Percentiles rank a stretch among this genome's conserved stretches.
Evolutionary conservation across 768 basidiomycete genomes (phyloP).

Genomic region (Suillus subalutaceus): DNA sequence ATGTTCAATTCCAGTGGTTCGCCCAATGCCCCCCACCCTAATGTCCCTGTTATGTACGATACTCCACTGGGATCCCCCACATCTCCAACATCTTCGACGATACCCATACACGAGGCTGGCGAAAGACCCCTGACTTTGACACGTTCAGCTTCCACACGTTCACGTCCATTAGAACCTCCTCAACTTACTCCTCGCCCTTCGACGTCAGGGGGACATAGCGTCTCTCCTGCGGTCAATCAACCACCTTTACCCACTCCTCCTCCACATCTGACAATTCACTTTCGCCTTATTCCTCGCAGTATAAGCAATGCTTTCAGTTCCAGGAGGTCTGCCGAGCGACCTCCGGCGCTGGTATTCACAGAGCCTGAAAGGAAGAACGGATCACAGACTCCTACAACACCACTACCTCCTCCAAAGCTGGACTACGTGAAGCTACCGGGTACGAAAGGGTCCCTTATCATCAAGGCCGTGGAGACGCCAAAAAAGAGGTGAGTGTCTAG

Average conservation of each 20-base stretch:
- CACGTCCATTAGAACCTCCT: constrained; percentile 19
- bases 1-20: constrained; percentile 36
- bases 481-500: constrained; percentile 72
- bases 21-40: constrained; percentile 30
- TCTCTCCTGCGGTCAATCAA: constrained; percentile 24
- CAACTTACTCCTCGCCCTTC: constrained; percentile 33
- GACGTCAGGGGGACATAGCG: constrained; percentile 33
- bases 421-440: constrained; percentile 93
- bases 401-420: constrained; percentile 75
- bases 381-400: constrained; percentile 35
- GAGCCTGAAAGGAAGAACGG: constrained; percentile 45
- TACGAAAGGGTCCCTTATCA: constrained; percentile 80
- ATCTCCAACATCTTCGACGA: constrained; percentile 21
- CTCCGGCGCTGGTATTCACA: constrained; percentile 37
- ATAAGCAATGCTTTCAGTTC: constrained; percentile 63
- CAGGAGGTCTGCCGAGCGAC: constrained; percentile 62
- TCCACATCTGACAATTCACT: constrained; percentile 39
- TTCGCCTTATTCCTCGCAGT: constrained; percentile 73
- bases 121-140: constrained; percentile 23
- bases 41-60: constrained; percentile 27
- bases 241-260: constrained; percentile 30
- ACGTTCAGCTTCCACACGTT: constrained; percentile 30
- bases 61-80: constrained; percentile 22
- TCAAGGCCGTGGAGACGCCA: constrained; percentile 87
- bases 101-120: constrained; percentile 19